Evolutionary conservation across 2,329 filamentous ascomycete genomes (phyloP).

Genomic region (Capronia americana): DNA sequence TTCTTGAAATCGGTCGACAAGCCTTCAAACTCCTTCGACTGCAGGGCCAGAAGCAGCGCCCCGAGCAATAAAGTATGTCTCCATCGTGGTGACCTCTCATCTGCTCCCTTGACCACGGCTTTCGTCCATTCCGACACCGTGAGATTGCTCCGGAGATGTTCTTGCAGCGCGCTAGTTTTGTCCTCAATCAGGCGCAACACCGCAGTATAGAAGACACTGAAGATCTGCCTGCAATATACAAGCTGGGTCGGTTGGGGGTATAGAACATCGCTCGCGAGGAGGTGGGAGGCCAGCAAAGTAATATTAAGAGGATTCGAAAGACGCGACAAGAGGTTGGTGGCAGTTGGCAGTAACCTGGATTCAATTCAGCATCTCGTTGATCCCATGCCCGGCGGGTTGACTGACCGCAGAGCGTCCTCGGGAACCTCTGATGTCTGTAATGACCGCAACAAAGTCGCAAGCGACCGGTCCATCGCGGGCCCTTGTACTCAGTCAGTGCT

Average conservation of each 20-base stretch:
- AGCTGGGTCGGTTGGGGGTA: slow-evolving; percentile 65
- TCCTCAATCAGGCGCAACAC: slow-evolving; percentile 60
- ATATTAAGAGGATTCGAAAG: slow-evolving; percentile 68
- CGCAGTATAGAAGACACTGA: slow-evolving; percentile 68
- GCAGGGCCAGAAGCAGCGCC: slow-evolving; percentile 77
- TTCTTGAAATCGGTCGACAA: slow-evolving; percentile 68
- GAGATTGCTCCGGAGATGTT: slow-evolving; percentile 57
- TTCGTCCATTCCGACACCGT: slow-evolving; percentile 64
- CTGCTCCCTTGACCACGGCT: slow-evolving; percentile 65
- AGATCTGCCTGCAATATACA: slow-evolving; percentile 60
- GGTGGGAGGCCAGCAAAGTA: slow-evolving; percentile 64
- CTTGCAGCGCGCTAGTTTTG: slow-evolving; percentile 48
- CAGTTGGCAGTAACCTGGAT: slow-evolving; percentile 59
- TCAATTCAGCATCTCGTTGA: slow-evolving; percentile 40
- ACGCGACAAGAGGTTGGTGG: slow-evolving; percentile 54
- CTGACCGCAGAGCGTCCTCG: slow-evolving; percentile 65
- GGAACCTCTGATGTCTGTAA: slow-evolving; percentile 64
- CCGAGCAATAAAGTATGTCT: slow-evolving; percentile 82
- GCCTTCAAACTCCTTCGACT: slow-evolving; percentile 50
- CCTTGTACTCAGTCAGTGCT: slow-evolving; percentile 41
- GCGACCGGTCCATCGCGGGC: slow-evolving; percentile 60
- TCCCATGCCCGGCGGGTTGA: slow-evolving; percentile 10
- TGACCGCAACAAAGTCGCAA: slow-evolving; percentile 65
- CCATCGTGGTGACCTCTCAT: slow-evolving; percentile 73
- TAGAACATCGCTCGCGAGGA: slow-evolving; percentile 64